Evolutionary conservation across 495 filamentous ascomycete species (phyloP).

Genomic region (Aspergillus sclerotiicarbonarius): DNA sequence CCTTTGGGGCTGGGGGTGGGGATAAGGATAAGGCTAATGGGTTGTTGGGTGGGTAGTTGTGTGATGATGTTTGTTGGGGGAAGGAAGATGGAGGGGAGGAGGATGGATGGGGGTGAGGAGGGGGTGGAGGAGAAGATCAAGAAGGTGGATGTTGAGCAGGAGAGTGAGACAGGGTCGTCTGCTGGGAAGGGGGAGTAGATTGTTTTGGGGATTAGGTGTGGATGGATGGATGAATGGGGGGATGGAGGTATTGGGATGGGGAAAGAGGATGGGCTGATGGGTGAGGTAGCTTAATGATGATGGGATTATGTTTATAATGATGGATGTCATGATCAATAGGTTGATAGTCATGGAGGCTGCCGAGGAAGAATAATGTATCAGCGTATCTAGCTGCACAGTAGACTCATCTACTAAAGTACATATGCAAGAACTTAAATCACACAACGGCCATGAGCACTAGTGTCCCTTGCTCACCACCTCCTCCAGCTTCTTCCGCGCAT

Average conservation of each 20-base stretch:
- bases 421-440: constrained; percentile 13
- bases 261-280: no score
- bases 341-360: no score
- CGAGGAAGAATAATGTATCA: no score
- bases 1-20: background rate
- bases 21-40: background rate
- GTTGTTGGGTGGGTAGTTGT: background rate
- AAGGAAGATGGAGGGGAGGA: background rate
- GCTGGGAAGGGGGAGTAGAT: no score
- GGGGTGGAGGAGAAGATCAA: background rate
- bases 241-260: no score
- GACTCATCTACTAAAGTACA: constrained; percentile 20
- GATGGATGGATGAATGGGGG: no score
- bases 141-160: background rate
- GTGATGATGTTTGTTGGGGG: background rate
- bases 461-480: constrained; percentile 87
- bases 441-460: constrained; percentile 19
- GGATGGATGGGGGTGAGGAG: background rate
- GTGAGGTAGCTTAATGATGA: no score
- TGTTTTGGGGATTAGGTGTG: no score
- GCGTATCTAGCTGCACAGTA: no score
- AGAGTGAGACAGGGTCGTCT: background rate
- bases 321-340: no score
- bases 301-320: no score
- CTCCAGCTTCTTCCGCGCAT: constrained; percentile 72